Evolutionary conservation across 352 stramenopile genomes (phyloP).

Genomic region (Globisporangium sylvaticum): DNA sequence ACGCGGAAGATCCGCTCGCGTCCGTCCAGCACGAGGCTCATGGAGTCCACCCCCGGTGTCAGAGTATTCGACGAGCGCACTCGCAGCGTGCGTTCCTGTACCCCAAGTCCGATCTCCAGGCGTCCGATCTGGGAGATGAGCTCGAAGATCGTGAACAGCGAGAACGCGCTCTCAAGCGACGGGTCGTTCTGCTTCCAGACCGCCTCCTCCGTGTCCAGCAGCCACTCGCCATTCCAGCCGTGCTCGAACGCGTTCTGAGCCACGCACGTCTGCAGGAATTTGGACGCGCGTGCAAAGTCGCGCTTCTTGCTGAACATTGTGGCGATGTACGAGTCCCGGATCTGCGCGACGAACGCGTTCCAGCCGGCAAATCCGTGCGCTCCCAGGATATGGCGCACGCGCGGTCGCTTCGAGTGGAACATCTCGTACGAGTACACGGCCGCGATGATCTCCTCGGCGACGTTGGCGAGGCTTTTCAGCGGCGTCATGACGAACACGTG

Average conservation of each 20-base stretch:
- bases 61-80: conserved; percentile 29
- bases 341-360: conserved; percentile 54
- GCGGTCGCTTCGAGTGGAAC: conserved; percentile 38
- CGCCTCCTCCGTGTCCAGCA: conserved; percentile 42
- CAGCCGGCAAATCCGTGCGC: conserved; percentile 51
- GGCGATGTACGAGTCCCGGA: conserved; percentile 59
- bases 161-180: conserved; percentile 19
- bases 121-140: conserved; percentile 44
- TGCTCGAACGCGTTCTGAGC: conserved; percentile 33
- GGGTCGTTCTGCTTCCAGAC: conserved; percentile 29
- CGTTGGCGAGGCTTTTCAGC: conserved; percentile 36
- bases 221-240: conserved; percentile 49
- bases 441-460: conserved; percentile 60
- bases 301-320: not conserved
- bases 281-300: not conserved
- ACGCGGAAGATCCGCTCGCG: conserved; percentile 58
- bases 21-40: conserved; percentile 50
- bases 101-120: conserved; percentile 36
- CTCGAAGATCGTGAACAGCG: conserved; percentile 40
- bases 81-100: conserved; percentile 33
- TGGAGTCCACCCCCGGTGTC: conserved; percentile 30
- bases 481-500: conserved; percentile 39
- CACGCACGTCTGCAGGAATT: conserved; percentile 4
- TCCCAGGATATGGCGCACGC: conserved; percentile 47
- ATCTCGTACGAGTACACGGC: conserved; percentile 52